Evolutionary conservation across 495 filamentous ascomycete species (phyloP), one percentile per base, ranked within the genome.

Genomic region (Aspergillus leporis): DNA sequence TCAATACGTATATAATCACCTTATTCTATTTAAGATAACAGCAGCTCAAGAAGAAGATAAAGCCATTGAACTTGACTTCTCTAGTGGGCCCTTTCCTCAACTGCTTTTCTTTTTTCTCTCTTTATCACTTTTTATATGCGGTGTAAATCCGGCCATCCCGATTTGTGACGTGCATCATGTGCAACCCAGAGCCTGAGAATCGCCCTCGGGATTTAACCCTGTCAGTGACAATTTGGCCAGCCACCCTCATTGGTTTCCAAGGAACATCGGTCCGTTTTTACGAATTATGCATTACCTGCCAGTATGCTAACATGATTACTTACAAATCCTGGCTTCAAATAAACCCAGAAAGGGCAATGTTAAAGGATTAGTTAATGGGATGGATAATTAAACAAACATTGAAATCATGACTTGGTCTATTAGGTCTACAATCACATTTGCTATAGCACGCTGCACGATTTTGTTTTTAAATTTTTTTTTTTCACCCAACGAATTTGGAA

Each of bases 81-180:
- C 25, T 28, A 28, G 25, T 28, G 25, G 25, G 3, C 36, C 36
- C 10, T 40, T n/a, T 12, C 36, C 36, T n/a, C 28, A 6, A 5
- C 19, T 12, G 19, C 18, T 43, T 43, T 43, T 2, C 38, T 30
- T 22, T 54, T 14, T 50, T 54, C 51, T 51, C 25, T 56, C 30
- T 54, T 53, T 47, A 30, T 51, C 49, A 25, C 25, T 51, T 25
- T n/a, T 45, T 30, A 9, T 40, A 19, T 55, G 31, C 53, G 34
- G 30, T 54, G 30, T 58, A 45, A 62, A 63, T 65, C 66, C 63
- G 66, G 63, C 48, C 56, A 59, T 65, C 60, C 66, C 66, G 66
- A 63, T 51, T 60, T 55, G 55, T 64, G 61, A 59, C 56, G 51
- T 61, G 59, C 56, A 55, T 66, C 62, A 63, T 65, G 66, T 68